Evolutionary conservation across 495 filamentous ascomycete genomes (phyloP).

Genomic region (Podospora fimiseda): DNA sequence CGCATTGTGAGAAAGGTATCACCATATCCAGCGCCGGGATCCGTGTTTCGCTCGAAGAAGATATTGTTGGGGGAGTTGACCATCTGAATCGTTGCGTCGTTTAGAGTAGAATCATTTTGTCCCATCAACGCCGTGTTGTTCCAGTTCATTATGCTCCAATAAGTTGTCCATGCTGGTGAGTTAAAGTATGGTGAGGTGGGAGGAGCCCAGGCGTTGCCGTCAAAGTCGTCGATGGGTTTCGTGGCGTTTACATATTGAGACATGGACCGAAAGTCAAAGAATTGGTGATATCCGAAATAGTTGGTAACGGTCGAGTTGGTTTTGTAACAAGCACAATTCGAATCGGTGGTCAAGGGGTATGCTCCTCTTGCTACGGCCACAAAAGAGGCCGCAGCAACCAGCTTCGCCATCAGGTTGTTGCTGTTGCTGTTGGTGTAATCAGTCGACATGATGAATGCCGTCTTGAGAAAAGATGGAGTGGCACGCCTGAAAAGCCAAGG

Average conservation of each 20-base stretch:
- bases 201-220: constrained; percentile 23
- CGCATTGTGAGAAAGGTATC: constrained; percentile 56
- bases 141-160: constrained; percentile 60
- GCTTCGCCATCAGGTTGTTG: constrained; percentile 5
- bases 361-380: constrained; percentile 11
- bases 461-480: not conserved
- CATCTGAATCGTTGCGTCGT: constrained; percentile 44
- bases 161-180: constrained; percentile 33
- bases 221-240: constrained; percentile 17
- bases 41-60: constrained; percentile 47
- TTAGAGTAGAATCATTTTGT: constrained; percentile 24
- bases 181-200: constrained; percentile 35
- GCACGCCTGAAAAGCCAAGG: not conserved
- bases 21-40: constrained; percentile 26
- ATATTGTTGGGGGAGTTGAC: constrained; percentile 59
- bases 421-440: not conserved
- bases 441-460: too few species aligned
- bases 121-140: constrained; percentile 31
- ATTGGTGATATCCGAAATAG: constrained; percentile 59
- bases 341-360: constrained; percentile 37
- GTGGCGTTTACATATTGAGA: constrained; percentile 25
- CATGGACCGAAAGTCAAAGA: constrained; percentile 61
- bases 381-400: constrained; percentile 14
- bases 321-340: constrained; percentile 42
- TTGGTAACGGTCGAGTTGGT: constrained; percentile 41